These are phyloP conservation scores for Xylogone sp. DNA, from an alignment of 2,329 filamentous ascomycete genomes.

Conservation along the genomic window DNA sequence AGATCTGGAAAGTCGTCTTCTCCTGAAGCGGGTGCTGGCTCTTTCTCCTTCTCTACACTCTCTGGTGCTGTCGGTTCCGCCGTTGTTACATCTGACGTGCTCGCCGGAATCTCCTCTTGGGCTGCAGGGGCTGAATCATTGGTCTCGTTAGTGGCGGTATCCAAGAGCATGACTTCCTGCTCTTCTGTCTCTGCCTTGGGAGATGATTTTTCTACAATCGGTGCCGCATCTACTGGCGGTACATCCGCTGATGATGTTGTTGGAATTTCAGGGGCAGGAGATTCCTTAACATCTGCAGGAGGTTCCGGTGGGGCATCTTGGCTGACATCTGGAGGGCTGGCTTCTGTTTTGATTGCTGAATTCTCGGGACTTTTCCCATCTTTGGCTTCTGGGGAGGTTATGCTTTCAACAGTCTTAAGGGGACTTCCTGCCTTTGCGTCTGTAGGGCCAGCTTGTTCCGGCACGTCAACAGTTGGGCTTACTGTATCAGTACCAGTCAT, in stretches of 20 bases:
- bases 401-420: constrained; percentile 22
- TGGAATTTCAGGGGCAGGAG: not conserved
- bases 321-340: not conserved
- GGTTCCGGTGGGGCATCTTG: not conserved
- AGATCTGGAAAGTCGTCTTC: constrained; percentile 22
- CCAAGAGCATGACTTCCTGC: not conserved
- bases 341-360: not conserved
- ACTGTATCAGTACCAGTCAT: constrained; percentile 13
- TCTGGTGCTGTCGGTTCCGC: not conserved
- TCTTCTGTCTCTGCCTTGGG: not conserved
- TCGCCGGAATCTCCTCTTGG: not conserved
- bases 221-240: not conserved
- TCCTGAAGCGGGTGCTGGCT: constrained; percentile 3
- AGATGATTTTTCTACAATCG: not conserved
- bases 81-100: not conserved
- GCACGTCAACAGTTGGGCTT: not conserved
- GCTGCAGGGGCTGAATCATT: not conserved
- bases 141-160: not conserved
- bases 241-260: not conserved
- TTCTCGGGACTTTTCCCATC: not conserved
- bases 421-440: constrained; percentile 22
- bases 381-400: constrained; percentile 6
- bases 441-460: constrained; percentile 2
- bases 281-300: not conserved
- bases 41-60: not conserved